These are phyloP conservation scores for Hordeum vulgare DNA, from an alignment of 176 grass and related monocot species.

Conservation along the genomic window MorexV3_pseudomolecules_assembly NC_058519.1:430004017-430004516, in stretches of 20 bases:
- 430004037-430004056: background rate
- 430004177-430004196: background rate
- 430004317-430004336: background rate
- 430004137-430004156: background rate
- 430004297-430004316: background rate
- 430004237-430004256: slow-evolving; percentile 35
- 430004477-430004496: background rate
- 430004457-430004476: background rate
- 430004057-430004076: background rate
- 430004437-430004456: background rate
- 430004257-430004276: slow-evolving; percentile 21
- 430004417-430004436: background rate
- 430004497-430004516: background rate
- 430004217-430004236: slow-evolving; percentile 31
- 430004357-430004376: background rate
- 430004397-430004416: background rate
- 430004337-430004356: background rate
- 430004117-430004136: slow-evolving; percentile 32
- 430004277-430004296: background rate
- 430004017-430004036: background rate
- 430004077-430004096: slow-evolving; percentile 1
- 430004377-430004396: background rate
- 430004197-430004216: background rate
- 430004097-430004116: slow-evolving; percentile 8
- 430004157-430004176: background rate